These are phyloP conservation scores for Aspergillus biplanus DNA, from an alignment of 495 filamentous ascomycete species.

Conservation along the genomic window DNA sequence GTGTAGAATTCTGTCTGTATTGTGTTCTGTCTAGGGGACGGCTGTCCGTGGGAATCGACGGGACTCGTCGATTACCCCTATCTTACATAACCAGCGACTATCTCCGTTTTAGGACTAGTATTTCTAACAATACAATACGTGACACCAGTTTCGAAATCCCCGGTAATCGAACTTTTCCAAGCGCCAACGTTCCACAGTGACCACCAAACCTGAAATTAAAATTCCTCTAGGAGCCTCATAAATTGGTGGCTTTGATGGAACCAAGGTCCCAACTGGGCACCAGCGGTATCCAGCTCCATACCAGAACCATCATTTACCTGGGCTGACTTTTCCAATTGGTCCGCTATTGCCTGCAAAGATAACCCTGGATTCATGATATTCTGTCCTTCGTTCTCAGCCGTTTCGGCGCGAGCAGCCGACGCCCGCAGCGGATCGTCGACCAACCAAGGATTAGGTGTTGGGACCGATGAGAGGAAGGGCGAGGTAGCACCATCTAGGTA, in stretches of 20 bases:
- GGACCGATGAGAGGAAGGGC: background rate
- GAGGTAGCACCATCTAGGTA: background rate
- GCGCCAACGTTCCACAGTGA: no score
- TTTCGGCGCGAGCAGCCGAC: background rate
- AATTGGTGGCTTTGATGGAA: constrained; percentile 20
- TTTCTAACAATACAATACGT: no score
- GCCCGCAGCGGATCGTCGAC: background rate
- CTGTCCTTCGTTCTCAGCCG: background rate
- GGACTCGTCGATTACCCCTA: no score
- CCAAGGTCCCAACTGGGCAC: background rate
- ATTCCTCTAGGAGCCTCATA: constrained; percentile 22
- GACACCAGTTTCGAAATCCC: no score
- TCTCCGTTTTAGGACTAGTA: no score
- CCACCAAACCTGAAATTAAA: background rate
- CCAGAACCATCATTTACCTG: background rate
- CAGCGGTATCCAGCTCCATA: background rate
- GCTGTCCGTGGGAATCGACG: no score
- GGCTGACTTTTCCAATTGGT: background rate
- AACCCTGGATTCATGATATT: background rate
- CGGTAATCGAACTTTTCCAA: no score
- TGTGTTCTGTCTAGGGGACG: no score
- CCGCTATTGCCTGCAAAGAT: background rate
- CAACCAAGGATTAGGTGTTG: background rate
- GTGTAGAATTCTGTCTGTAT: no score
- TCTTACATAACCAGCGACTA: no score